Conservation (phyloP, 768 basidiomycete species). For the Termitomyces sp. region DNA sequence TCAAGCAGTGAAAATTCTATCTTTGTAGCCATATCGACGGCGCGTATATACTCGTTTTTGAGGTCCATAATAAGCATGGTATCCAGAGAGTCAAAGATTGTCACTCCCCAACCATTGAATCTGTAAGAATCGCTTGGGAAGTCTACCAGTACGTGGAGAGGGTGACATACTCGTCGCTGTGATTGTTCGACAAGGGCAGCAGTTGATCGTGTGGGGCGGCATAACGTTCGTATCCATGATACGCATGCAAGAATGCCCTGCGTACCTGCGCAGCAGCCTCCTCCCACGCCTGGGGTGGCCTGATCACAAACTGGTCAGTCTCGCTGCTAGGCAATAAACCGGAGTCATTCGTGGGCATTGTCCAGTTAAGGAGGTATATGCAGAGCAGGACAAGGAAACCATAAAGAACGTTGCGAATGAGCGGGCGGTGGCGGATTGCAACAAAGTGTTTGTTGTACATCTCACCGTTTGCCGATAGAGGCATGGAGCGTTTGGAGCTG, state of each 20-base stretch:
- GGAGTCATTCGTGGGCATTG: slow-evolving; percentile 5
- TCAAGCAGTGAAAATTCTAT: slow-evolving; percentile 43
- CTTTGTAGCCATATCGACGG: slow-evolving; percentile 46
- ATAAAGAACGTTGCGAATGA: slow-evolving; percentile 26
- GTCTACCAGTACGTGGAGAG: neutral
- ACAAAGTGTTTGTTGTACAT: slow-evolving; percentile 10
- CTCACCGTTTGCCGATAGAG: slow-evolving; percentile 3
- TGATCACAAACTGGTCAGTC: slow-evolving; percentile 7
- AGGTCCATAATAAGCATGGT: slow-evolving; percentile 82
- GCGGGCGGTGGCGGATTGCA: slow-evolving; percentile 19
- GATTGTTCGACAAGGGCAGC: slow-evolving; percentile 41
- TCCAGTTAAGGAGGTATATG: slow-evolving; percentile 23
- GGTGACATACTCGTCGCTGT: slow-evolving; percentile 44
- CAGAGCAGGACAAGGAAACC: slow-evolving; percentile 20
- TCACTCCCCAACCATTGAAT: slow-evolving; percentile 79
- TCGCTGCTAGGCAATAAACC: slow-evolving; percentile 3
- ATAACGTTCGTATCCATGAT: slow-evolving; percentile 55
- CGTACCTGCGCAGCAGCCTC: slow-evolving; percentile 52
- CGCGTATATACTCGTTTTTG: slow-evolving; percentile 61
- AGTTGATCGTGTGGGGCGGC: slow-evolving; percentile 66
- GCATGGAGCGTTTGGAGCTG: slow-evolving; percentile 1
- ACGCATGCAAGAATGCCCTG: slow-evolving; percentile 62
- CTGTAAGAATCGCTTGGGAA: slow-evolving; percentile 26
- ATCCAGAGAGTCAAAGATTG: slow-evolving; percentile 78
- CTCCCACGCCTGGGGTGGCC: slow-evolving; percentile 39